A percentile compares a stretch with the other conserved stretches of the same genome.
These are phyloP conservation scores for Plasmopara muralis DNA, from an alignment of 352 stramenopile species.

Conservation along the genomic window DNA sequence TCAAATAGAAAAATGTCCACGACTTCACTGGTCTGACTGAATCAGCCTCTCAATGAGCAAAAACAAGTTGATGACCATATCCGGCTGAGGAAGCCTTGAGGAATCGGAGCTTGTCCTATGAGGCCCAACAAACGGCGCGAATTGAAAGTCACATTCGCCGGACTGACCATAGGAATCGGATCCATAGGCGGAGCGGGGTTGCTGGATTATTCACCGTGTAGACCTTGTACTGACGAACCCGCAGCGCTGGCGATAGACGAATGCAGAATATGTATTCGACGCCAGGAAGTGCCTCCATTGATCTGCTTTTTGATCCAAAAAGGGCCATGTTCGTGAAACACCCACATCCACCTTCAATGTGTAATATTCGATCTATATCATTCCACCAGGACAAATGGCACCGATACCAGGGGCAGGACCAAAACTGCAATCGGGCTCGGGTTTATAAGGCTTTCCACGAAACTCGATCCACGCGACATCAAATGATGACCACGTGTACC, in stretches of 20 bases:
- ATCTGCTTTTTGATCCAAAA: not conserved
- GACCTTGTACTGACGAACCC: not conserved
- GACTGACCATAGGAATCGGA: not conserved
- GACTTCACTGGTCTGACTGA: not conserved
- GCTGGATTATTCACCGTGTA: not conserved
- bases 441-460: not conserved
- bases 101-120: not conserved
- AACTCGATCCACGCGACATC: not conserved
- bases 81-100: not conserved
- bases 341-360: conserved; percentile 1
- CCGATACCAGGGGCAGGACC: not conserved
- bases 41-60: not conserved
- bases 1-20: too few relatives aligned
- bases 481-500: not conserved
- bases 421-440: not conserved
- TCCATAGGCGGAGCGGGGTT: not conserved
- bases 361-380: not conserved
- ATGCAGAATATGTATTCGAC: conserved; percentile 2
- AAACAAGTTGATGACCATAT: not conserved
- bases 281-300: not conserved
- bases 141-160: not conserved
- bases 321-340: not conserved
- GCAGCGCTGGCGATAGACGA: not conserved
- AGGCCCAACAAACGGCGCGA: not conserved
- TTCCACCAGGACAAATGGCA: not conserved